Evolutionary conservation across 1,139 yeast genomes (phyloP).

Genomic region (Meyerozyma sp.): DNA sequence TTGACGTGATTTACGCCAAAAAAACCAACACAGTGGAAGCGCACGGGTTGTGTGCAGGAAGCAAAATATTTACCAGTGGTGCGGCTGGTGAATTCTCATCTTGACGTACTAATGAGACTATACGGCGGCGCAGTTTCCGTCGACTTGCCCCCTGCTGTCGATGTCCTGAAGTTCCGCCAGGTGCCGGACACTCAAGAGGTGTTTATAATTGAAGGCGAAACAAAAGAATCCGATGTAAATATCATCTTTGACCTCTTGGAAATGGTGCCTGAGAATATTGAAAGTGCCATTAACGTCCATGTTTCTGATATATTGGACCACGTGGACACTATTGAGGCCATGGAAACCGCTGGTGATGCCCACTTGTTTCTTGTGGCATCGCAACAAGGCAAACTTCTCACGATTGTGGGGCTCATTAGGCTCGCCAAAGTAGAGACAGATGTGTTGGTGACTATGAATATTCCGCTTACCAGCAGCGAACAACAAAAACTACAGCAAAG

Average conservation of each 20-base stretch:
- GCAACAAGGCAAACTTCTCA: slow-evolving; percentile 26
- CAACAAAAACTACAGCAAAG: slow-evolving; percentile 8
- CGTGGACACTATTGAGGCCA: slow-evolving; percentile 8
- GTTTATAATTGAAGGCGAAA: slow-evolving; percentile 42
- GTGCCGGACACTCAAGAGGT: slow-evolving; percentile 92
- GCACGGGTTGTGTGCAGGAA: not conserved
- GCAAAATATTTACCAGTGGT: not conserved
- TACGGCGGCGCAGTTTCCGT: slow-evolving; percentile 80
- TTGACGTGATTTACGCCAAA: not conserved
- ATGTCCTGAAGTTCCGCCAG: slow-evolving; percentile 69
- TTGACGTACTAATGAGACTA: slow-evolving; percentile 13
- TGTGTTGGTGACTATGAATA: slow-evolving; percentile 54
- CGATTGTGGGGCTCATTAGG: slow-evolving; percentile 51
- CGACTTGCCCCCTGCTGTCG: slow-evolving; percentile 47
- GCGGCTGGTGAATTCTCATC: not conserved
- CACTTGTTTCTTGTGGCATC: slow-evolving; percentile 14
- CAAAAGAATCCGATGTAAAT: slow-evolving; percentile 14
- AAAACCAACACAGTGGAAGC: not conserved
- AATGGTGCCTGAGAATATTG: slow-evolving; percentile 35
- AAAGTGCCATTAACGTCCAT: slow-evolving; percentile 35
- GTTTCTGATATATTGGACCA: slow-evolving; percentile 33
- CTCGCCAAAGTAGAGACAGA: slow-evolving; percentile 52
- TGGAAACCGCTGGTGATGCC: slow-evolving; percentile 5
- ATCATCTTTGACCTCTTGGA: slow-evolving; percentile 72
- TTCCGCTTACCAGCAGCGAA: slow-evolving; percentile 30